Percentiles rank a stretch among this genome's conserved stretches.
These are phyloP conservation scores for Fraxinus nigra DNA, from an alignment of 305 asterid genomes.

Conservation along the genomic window DNA sequence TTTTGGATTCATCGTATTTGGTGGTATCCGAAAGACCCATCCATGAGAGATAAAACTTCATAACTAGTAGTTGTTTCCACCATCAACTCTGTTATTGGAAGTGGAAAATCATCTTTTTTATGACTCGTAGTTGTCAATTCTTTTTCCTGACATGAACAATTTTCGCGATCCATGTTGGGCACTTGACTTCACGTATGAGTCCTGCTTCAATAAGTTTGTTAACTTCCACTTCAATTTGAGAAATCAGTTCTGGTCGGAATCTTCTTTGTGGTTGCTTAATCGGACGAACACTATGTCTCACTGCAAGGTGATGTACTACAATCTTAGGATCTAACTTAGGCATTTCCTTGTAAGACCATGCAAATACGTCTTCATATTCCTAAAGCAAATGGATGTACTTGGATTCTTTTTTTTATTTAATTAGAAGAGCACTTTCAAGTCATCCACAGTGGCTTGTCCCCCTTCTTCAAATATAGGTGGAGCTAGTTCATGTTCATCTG, in stretches of 20 bases:
- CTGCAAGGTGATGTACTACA: not conserved
- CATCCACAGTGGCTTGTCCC: not conserved
- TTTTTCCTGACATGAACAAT: not conserved
- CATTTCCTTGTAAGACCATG: not conserved
- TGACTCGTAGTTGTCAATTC: not conserved
- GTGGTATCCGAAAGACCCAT: not conserved
- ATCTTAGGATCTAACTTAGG: not conserved
- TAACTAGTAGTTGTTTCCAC: not conserved
- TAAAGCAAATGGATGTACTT: not conserved
- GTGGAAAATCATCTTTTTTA: not conserved
- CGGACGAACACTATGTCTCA: not conserved
- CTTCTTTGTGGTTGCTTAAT: not conserved
- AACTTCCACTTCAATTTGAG: not conserved
- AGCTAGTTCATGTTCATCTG: not conserved
- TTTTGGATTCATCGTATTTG: not conserved
- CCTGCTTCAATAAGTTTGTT: not conserved
- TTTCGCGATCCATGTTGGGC: not conserved
- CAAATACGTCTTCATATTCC: not conserved
- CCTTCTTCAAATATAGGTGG: not conserved
- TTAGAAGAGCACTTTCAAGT: not conserved
- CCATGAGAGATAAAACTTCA: not conserved
- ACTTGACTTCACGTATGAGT: not conserved
- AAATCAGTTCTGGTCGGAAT: not conserved
- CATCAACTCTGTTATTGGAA: not conserved
- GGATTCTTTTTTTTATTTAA: not conserved